Conservation (phyloP, 805 yeast genomes). For the Lachancea quebecensis region DNA sequence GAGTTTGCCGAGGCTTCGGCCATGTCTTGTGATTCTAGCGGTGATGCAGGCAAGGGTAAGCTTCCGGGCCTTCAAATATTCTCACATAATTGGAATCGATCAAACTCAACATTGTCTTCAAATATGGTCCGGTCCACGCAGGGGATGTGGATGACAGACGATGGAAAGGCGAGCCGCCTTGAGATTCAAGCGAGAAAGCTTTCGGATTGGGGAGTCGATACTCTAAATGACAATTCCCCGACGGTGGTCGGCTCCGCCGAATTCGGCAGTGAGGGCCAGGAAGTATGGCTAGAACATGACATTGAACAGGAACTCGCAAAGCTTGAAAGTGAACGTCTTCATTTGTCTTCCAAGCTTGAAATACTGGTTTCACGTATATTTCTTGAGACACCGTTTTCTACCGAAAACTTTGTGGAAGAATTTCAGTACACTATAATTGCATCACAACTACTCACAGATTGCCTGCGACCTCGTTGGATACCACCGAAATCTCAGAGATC, state of each 20-base stretch:
- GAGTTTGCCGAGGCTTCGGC: neutral
- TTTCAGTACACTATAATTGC: constrained; percentile 45
- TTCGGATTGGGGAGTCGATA: constrained; percentile 10
- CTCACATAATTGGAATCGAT: constrained; percentile 4
- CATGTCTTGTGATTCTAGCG: constrained; percentile 4
- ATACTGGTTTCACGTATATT: constrained; percentile 8
- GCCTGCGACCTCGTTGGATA: constrained; percentile 25
- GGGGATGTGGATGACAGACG: too few relatives aligned
- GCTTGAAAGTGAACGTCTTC: neutral
- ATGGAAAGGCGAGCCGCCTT: neutral
- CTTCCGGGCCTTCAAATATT: constrained; percentile 14
- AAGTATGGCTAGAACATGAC: constrained; percentile 1
- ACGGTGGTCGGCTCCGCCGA: constrained; percentile 18
- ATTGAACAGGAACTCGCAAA: neutral
- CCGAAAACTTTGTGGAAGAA: constrained; percentile 39
- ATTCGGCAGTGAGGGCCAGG: constrained; percentile 7
- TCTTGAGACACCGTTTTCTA: constrained; percentile 8
- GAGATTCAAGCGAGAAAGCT: constrained; percentile 1
- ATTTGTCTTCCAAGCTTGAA: neutral
- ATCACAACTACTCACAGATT: constrained; percentile 41
- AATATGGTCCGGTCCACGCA: neutral
- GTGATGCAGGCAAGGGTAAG: constrained; percentile 2
- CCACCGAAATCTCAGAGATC: constrained; percentile 16
- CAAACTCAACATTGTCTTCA: constrained; percentile 2
- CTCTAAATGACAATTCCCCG: constrained; percentile 24